Evolutionary conservation across 2,329 filamentous ascomycete species (phyloP), one percentile per base, ranked within the genome.

Genomic region (Cladosporium austrohemisphaericum): DNA sequence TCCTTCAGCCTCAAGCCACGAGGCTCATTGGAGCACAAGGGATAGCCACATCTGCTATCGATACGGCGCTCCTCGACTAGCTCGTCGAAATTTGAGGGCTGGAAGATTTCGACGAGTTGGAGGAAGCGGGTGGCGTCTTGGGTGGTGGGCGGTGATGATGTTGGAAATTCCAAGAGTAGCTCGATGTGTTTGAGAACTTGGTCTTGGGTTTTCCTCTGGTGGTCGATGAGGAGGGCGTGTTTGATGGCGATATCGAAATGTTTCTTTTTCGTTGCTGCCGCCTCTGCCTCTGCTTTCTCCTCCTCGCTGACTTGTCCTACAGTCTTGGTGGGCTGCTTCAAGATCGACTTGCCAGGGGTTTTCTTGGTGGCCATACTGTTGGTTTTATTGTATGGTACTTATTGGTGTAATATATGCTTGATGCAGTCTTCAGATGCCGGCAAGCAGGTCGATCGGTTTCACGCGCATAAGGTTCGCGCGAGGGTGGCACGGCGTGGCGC

Each of bases 21-120:
- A 31, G 82, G 83, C n/a, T 80, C 76, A 13, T 76, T 77, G 1
- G 80, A 71, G 67, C 93, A 98, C 22, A 97, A 76, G 0, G 80
- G 76, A 65, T 96, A 97, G 1, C 90, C 93, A 70, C 93, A 98
- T 16, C 80, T 76, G 35, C 78, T 80, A 59, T 88, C 84, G 57
- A 88, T 85, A 66, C 95, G 94, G 61, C 93, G 86, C 73, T 98
- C 93, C 56, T 86, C 79, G 52, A 96, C 83, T 41, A 97, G 74
- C 56, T 88, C 86, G 63, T 95, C 89, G 72, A 94, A 95, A 72
- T 98, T 92, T 46, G 79, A 77, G 1, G 91, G 88, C 65, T 92
- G 88, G 69, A 96, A 97, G 35, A 81, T 76, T 8, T 77, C 72
- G 19, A 97, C 71, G 28, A 81, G 77, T 3, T 73, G 63, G 59